Conservation (phyloP, 164 flowering plant genomes). For the Amborella trichopoda region DNA sequence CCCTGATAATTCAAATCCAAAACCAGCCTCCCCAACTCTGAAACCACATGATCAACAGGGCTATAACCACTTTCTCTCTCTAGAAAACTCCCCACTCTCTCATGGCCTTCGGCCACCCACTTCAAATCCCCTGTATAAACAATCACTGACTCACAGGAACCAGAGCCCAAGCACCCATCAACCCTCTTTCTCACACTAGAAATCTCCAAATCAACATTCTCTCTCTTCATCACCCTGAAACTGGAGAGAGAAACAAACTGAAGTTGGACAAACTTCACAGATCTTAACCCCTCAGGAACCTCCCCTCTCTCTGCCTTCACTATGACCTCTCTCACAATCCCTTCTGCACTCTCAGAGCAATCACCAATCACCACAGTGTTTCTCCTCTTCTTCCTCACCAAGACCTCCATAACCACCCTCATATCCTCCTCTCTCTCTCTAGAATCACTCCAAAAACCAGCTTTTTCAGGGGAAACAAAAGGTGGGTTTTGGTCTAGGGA, state of each 20-base stretch:
- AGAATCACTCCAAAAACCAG: not conserved
- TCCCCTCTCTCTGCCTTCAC: constrained; percentile 50
- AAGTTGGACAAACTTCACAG: constrained; percentile 40
- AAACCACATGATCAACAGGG: constrained; percentile 47
- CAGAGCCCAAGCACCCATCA: constrained; percentile 22
- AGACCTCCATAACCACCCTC: constrained; percentile 47
- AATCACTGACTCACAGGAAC: constrained; percentile 40
- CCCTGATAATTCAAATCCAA: constrained; percentile 20
- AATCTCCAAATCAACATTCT: constrained; percentile 51
- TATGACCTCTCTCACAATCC: constrained; percentile 45
- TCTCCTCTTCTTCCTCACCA: constrained; percentile 43
- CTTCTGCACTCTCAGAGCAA: constrained; percentile 27
- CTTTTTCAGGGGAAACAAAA: constrained; percentile 22
- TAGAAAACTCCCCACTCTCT: not conserved
- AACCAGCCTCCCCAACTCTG: constrained; percentile 49
- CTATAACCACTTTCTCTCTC: constrained; percentile 19
- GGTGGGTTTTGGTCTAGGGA: constrained; percentile 39
- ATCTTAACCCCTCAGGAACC: constrained; percentile 54
- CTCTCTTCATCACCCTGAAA: constrained; percentile 62
- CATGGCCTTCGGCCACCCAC: constrained; percentile 39
- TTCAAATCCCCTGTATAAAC: constrained; percentile 67
- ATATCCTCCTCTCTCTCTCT: constrained; percentile 31
- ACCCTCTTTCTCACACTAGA: constrained; percentile 47
- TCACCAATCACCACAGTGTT: constrained; percentile 71
- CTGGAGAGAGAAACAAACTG: constrained; percentile 39